Percentiles rank a stretch among this genome's conserved stretches.
These are phyloP conservation scores for Gracilaria gracilis DNA, from an alignment of 23 red algal species.

Conservation along the genomic window DNA sequence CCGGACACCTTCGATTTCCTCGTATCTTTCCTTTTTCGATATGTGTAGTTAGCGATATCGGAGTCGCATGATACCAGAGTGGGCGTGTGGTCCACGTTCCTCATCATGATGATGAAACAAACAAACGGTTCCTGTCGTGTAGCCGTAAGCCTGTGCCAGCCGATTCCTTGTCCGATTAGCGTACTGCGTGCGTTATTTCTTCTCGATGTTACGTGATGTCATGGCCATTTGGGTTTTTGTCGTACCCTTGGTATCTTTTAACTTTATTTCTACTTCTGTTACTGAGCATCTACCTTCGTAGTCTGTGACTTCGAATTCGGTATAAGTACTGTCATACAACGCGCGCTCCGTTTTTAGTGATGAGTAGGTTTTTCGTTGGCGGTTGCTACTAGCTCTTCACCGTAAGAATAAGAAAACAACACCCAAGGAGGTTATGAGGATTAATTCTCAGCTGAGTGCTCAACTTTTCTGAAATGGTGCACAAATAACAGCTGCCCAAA, in stretches of 20 bases:
- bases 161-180: background rate
- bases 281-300: background rate
- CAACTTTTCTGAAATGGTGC: too few species aligned
- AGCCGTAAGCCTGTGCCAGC: background rate
- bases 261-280: background rate
- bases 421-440: too few species aligned
- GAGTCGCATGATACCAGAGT: background rate
- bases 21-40: slow-evolving; percentile 21
- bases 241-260: background rate
- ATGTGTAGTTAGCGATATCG: slow-evolving; percentile 8
- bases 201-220: background rate
- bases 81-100: too few species aligned
- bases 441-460: too few species aligned
- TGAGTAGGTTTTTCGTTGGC: background rate
- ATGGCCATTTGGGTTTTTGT: background rate
- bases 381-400: too few species aligned
- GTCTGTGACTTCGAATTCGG: background rate
- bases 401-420: too few species aligned
- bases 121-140: background rate
- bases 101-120: background rate
- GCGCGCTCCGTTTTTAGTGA: too few species aligned
- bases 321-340: background rate
- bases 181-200: background rate
- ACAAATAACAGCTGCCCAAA: too few species aligned
- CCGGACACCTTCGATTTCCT: background rate